Percentiles rank a stretch among this genome's conserved stretches.
phyloP scores from a whole-genome alignment of 495 filamentous ascomycete species.

The Penicillium psychrofluorescens region DNA sequence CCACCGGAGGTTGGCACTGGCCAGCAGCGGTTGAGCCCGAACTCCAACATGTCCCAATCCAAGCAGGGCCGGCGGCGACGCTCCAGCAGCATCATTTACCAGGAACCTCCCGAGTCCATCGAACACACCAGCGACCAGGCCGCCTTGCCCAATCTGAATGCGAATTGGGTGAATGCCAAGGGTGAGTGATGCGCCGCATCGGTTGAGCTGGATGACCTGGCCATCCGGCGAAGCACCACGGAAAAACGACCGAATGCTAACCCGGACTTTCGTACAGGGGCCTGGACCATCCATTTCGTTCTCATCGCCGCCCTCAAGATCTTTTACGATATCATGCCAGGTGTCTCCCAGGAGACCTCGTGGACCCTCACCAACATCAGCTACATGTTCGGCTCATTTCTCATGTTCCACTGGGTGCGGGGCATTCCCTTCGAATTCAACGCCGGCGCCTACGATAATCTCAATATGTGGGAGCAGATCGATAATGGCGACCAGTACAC shows the following conservation, averaged over 20 bases:
- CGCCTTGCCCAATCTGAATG: conserved; percentile 89
- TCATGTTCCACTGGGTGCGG: conserved; percentile 99
- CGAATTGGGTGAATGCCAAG: conserved; percentile 98
- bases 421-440: conserved; percentile 99
- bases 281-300: conserved; percentile 95
- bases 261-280: conserved; percentile 49
- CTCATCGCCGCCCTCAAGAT: conserved; percentile 87
- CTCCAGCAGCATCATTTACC: conserved; percentile 94
- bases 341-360: conserved; percentile 91
- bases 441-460: conserved; percentile 95
- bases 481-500: conserved; percentile 99
- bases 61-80: conserved; percentile 72
- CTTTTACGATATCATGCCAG: conserved; percentile 89
- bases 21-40: conserved; percentile 41
- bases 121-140: conserved; percentile 96
- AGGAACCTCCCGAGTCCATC: conserved; percentile 86
- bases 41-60: conserved; percentile 44
- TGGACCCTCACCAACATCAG: conserved; percentile 98
- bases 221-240: not conserved
- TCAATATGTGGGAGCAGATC: conserved; percentile 99
- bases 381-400: conserved; percentile 97
- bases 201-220: not conserved
- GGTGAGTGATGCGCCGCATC: conserved; percentile 49
- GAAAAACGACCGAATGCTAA: conserved; percentile 4
- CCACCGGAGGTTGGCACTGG: conserved; percentile 64